Conservation (phyloP, 352 stramenopile genomes). For the Blastocystis sp. region DNA sequence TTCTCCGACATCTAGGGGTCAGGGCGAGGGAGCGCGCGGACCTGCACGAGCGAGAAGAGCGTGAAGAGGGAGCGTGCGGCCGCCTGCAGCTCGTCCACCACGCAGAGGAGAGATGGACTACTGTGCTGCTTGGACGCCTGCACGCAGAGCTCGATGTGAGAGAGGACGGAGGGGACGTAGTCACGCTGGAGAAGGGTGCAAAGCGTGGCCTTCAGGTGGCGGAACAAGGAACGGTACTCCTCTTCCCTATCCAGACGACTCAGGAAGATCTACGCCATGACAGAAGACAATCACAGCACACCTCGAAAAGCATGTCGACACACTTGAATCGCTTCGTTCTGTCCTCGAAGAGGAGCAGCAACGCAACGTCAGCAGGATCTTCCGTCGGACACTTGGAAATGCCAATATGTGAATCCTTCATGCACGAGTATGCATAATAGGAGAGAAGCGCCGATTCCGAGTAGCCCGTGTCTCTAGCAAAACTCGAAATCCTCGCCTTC, state of each 20-base stretch:
- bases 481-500: neutral
- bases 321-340: slow-evolving; percentile 19
- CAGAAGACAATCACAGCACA: neutral
- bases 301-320: slow-evolving; percentile 25
- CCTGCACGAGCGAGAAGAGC: slow-evolving; percentile 20
- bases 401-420: neutral
- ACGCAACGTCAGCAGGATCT: neutral
- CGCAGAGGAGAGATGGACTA: neutral
- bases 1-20: neutral
- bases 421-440: neutral
- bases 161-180: slow-evolving; percentile 26
- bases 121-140: neutral
- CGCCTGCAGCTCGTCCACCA: slow-evolving; percentile 12
- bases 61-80: slow-evolving; percentile 3
- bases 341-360: neutral
- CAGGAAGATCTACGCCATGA: slow-evolving; percentile 12
- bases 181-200: neutral
- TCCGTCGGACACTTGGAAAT: no score
- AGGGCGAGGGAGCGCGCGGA: neutral
- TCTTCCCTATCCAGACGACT: neutral
- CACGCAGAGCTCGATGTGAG: neutral
- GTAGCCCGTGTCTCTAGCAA: neutral
- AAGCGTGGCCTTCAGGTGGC: slow-evolving; percentile 1
- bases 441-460: neutral
- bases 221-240: neutral